A percentile compares a stretch with the other conserved stretches of the same genome.
These are phyloP conservation scores for Dittrichia graveolens DNA, from an alignment of 129 eudicot species.

Conservation along the genomic window DNA sequence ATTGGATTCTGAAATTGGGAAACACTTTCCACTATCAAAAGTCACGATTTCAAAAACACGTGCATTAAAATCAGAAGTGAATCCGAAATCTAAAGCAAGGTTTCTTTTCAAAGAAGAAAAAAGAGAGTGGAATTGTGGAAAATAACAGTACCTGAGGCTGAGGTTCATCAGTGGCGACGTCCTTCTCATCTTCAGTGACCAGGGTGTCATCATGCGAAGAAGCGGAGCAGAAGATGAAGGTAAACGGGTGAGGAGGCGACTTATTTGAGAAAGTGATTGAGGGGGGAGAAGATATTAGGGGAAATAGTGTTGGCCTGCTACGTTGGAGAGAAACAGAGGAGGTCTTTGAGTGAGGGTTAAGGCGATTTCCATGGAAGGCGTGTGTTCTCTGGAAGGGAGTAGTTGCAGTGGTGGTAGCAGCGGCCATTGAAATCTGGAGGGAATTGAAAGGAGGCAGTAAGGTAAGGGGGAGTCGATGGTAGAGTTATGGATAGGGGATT, in stretches of 20 bases:
- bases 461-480: slow-evolving; percentile 9
- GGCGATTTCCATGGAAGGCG: background rate
- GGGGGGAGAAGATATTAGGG: slow-evolving; percentile 19
- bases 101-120: background rate
- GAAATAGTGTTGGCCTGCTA: slow-evolving; percentile 27
- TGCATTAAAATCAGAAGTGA: background rate
- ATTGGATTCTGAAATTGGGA: background rate
- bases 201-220: slow-evolving; percentile 40
- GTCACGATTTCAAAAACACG: background rate
- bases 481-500: slow-evolving; percentile 32
- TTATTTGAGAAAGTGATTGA: slow-evolving; percentile 16
- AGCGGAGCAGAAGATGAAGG: slow-evolving; percentile 18
- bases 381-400: slow-evolving; percentile 13
- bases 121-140: background rate
- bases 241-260: slow-evolving; percentile 25
- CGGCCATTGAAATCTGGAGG: slow-evolving; percentile 20
- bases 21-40: background rate
- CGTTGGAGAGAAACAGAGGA: slow-evolving; percentile 22
- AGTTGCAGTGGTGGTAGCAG: slow-evolving; percentile 4
- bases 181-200: slow-evolving; percentile 30
- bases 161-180: slow-evolving; percentile 27
- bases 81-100: background rate
- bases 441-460: background rate
- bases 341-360: slow-evolving; percentile 17
- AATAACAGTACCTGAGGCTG: slow-evolving; percentile 31